Conservation (phyloP, 2,329 filamentous ascomycete species). For the Talaromyces funiculosus region DNA sequence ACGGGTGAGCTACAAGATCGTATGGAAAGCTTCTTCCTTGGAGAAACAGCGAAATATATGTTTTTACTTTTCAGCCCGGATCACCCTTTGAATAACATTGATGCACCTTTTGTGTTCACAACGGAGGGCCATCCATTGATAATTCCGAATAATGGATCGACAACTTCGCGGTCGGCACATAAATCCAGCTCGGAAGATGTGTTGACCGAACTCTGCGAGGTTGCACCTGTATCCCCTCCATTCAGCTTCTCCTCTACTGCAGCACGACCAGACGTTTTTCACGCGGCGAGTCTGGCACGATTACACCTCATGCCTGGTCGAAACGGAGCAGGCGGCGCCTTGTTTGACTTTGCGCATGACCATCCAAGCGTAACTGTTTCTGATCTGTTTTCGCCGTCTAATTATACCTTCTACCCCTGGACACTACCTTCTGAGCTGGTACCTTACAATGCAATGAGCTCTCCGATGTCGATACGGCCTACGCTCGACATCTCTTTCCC, state of each 20-base stretch:
- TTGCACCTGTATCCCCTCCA: slow-evolving; percentile 53
- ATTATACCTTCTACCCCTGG: slow-evolving; percentile 89
- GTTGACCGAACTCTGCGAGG: slow-evolving; percentile 57
- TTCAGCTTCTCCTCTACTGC: slow-evolving; percentile 75
- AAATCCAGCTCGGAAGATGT: slow-evolving; percentile 11
- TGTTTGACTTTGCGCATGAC: slow-evolving; percentile 49
- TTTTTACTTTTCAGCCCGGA: slow-evolving; percentile 82
- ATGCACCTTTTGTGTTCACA: slow-evolving; percentile 85
- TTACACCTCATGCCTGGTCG: slow-evolving; percentile 65
- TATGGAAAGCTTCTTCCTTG: slow-evolving; percentile 98
- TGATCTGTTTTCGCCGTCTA: slow-evolving; percentile 58
- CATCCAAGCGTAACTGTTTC: slow-evolving; percentile 52
- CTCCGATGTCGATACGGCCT: slow-evolving; percentile 62
- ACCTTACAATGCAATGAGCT: slow-evolving; percentile 70
- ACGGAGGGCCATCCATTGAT: slow-evolving; percentile 93
- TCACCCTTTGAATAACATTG: slow-evolving; percentile 81
- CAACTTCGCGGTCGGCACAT: slow-evolving; percentile 13
- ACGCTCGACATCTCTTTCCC: slow-evolving; percentile 68
- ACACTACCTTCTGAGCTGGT: slow-evolving; percentile 73
- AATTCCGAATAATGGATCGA: slow-evolving; percentile 55
- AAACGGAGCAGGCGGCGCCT: slow-evolving; percentile 53
- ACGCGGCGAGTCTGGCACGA: slow-evolving; percentile 78
- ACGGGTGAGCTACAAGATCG: slow-evolving; percentile 83
- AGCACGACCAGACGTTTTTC: slow-evolving; percentile 74
- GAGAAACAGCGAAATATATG: slow-evolving; percentile 93